Evolutionary conservation across 2,329 filamentous ascomycete species (phyloP), one percentile per base, ranked within the genome.

Genomic region (Sclerotinia borealis): DNA sequence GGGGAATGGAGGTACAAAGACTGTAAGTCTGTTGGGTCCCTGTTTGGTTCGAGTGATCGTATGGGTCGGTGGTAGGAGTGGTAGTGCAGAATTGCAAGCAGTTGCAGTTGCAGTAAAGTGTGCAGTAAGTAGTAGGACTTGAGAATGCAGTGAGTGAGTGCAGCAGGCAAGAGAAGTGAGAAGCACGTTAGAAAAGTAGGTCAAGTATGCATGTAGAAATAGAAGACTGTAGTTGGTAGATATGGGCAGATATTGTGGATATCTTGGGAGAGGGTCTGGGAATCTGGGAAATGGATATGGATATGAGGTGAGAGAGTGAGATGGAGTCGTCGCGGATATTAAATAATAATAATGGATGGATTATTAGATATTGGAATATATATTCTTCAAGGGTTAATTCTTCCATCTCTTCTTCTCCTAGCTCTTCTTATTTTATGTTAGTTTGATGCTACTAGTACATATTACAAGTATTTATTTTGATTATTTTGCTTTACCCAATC

Each of bases 1-100:
- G 58, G 59, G 54, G 59, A 52, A 45, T 61, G 59, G 59, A 61
- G 59, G 36, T 45, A 61, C 59, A 52, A 45, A 60, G n/a, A 51
- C 49, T 51, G 48, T 51, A 61, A 43, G 45, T 34, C 47, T 61
- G 59, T 43, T 61, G 59, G 47, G 27, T 61, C 17, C 41, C 56
- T 58, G 37, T 41, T 51, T 61, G 47, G 37, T 31, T 61, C 56
- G 56, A 48, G 45, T 59, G 55, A 19, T 58, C 22, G 47, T 60
- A 49, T 59, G 58, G 58, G 58, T 60, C 37, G 36, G 58, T 61
- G 58, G 47, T 61, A 29, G 58, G 43, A 61, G 58, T 37, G 56
- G 56, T 54, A 10, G 58, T 61, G 58, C 58, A 61, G 58, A 43
- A 61, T 41, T 41, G 36, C 47, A 45, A 54, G 47, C 29, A 61